A percentile compares a stretch with the other conserved stretches of the same genome.
Evolutionary conservation across 805 yeast species (phyloP).

Genomic region (Metschnikowia shivogae): DNA sequence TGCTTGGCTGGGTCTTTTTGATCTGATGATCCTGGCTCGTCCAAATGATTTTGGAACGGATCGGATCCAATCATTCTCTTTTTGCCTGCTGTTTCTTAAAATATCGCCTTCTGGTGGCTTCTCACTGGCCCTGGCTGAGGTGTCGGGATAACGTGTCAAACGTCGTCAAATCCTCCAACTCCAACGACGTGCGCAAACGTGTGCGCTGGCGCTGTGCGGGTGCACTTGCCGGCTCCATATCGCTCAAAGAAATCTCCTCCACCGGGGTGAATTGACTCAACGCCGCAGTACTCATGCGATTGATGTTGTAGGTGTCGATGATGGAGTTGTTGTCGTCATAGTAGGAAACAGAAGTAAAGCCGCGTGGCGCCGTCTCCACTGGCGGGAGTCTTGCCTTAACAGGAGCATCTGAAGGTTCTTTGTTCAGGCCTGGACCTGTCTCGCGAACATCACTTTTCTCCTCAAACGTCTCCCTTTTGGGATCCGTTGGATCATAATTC

Average conservation of each 20-base stretch:
- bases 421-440: background rate
- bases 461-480: constrained; percentile 45
- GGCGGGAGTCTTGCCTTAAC: constrained; percentile 1
- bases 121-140: background rate
- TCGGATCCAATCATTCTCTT: background rate
- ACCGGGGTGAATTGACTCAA: constrained; percentile 35
- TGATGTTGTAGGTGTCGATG: constrained; percentile 29
- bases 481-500: constrained; percentile 78
- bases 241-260: constrained; percentile 50
- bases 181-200: constrained; percentile 33
- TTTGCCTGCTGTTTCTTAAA: background rate
- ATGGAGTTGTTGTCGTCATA: constrained; percentile 36
- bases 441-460: background rate
- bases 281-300: constrained; percentile 28
- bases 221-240: constrained; percentile 13
- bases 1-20: no score
- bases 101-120: background rate
- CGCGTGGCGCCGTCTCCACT: constrained; percentile 4
- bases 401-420: background rate
- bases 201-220: constrained; percentile 16
- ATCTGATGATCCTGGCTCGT: no score
- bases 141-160: constrained; percentile 24
- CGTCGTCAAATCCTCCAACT: constrained; percentile 33
- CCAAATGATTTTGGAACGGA: no score
- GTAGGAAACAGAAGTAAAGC: constrained; percentile 28